Base-by-base conservation (phyloP, 169 alveolate genomes). In the Plasmodium ovale region DNA sequence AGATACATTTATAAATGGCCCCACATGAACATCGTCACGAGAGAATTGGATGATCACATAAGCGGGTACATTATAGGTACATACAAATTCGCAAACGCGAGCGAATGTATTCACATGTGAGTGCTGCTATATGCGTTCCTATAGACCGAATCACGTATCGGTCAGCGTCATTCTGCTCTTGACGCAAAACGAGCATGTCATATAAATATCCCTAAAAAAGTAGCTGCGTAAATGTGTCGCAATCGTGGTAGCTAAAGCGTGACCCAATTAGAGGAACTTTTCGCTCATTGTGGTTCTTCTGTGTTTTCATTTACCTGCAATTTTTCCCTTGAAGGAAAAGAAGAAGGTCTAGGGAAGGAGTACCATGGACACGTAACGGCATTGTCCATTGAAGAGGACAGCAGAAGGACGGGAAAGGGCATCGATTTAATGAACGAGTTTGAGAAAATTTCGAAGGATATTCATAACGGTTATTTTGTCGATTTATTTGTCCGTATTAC, bases 301-400 rank as follows among this genome's bases (percentile, higher is more conserved):
- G 12, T 54, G 12, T 54, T 10, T 54, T 54, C 21, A n/a, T n/a
- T n/a, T n/a, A n/a, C n/a, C n/a, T n/a, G n/a, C n/a, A n/a, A n/a
- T 14, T 29, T 31, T 10, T 25, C n/a, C 33, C 16, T 64, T 59
- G 0, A 23, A 74, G 88, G 88, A 9, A 74, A 74, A 29, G 88
- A 74, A 59, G 88, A 74, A 74, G 88, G 88, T 3, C 64, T 59
- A 6, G 88, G 65, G 16, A 3, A 60, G 23, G 73, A 74, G 21
- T 74, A 74, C 27, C 88, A 93, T 56, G 95, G 95, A 0, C 96
- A 93, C 77, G 92, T 93, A 58, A 82, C 96, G 6, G 92, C 96
- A 2, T 64, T 93, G 14, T 74, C 91, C 21, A 91, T 93, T 19
- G 84, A 65, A 12, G 92, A 85, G 31, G 87, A 68, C 39, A 88